These are phyloP conservation scores for Clitocybe nebularis DNA, from an alignment of 1,284 basidiomycete species.

Conservation along the genomic window DNA sequence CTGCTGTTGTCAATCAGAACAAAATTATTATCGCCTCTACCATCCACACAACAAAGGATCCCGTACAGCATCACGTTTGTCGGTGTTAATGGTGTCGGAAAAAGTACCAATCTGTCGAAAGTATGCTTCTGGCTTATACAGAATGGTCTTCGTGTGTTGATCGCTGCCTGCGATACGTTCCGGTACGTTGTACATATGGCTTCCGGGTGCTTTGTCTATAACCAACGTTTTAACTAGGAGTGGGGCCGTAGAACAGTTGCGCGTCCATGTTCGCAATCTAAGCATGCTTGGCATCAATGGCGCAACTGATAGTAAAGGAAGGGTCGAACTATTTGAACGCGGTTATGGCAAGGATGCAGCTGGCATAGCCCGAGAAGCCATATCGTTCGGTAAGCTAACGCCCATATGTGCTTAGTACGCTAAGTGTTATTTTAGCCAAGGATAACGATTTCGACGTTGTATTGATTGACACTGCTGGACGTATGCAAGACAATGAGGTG, in stretches of 20 bases:
- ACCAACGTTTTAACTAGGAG: slow-evolving; percentile 44
- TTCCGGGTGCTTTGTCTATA: slow-evolving; percentile 1
- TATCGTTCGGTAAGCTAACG: slow-evolving; percentile 67
- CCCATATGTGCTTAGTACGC: neutral
- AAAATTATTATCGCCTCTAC: slow-evolving; percentile 65
- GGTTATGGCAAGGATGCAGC: slow-evolving; percentile 99
- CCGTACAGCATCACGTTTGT: slow-evolving; percentile 97
- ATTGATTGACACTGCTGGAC: slow-evolving; percentile 93
- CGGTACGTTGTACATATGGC: slow-evolving; percentile 39
- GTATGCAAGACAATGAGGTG: slow-evolving; percentile 98
- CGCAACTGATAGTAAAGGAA: slow-evolving; percentile 62
- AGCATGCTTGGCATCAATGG: slow-evolving; percentile 80
- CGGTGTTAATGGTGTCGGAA: slow-evolving; percentile 99
- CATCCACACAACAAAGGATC: slow-evolving; percentile 69
- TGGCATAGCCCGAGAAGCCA: slow-evolving; percentile 94
- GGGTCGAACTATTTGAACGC: slow-evolving; percentile 91
- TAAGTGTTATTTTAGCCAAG: slow-evolving; percentile 48
- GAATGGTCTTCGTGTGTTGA: slow-evolving; percentile 89
- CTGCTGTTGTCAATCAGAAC: slow-evolving; percentile 79
- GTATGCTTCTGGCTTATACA: slow-evolving; percentile 99
- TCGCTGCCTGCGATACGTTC: slow-evolving; percentile 99
- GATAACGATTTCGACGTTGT: slow-evolving; percentile 92
- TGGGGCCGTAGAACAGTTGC: slow-evolving; percentile 96
- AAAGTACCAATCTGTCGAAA: slow-evolving; percentile 97
- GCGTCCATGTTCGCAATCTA: slow-evolving; percentile 94